phyloP scores from a whole-genome alignment of 225 moss, liverwort and hornwort genomes.

The Sphagnum tenellum region DNA sequence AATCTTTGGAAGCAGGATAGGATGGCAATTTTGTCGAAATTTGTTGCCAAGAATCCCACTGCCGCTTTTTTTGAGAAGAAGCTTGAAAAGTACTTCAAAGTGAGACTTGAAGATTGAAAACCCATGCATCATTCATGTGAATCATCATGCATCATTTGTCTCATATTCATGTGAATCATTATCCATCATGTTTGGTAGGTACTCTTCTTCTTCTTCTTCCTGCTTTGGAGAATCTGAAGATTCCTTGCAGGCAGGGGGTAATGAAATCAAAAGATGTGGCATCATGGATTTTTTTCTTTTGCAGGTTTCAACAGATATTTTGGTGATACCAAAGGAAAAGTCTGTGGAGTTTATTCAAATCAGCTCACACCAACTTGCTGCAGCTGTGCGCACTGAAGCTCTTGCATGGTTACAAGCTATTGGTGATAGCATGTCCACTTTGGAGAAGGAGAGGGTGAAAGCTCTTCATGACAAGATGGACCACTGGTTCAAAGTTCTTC shows the following conservation, averaged over 20 bases:
- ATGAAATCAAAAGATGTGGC: too few relatives aligned
- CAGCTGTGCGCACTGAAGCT: slow-evolving; percentile 51
- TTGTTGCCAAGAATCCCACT: slow-evolving; percentile 37
- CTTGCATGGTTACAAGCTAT: slow-evolving; percentile 54
- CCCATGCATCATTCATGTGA: too few relatives aligned
- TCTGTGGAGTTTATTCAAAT: slow-evolving; percentile 67
- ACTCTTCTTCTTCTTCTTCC: too few relatives aligned
- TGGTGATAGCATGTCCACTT: slow-evolving; percentile 45
- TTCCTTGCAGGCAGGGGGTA: too few relatives aligned
- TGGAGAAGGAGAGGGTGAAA: slow-evolving; percentile 46
- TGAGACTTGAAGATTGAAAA: slow-evolving; percentile 1
- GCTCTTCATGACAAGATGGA: slow-evolving; percentile 42
- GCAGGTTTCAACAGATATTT: slow-evolving; percentile 58
- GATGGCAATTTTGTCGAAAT: slow-evolving; percentile 42
- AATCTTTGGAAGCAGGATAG: slow-evolving; percentile 83
- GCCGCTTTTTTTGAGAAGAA: slow-evolving; percentile 64
- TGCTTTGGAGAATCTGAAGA: too few relatives aligned
- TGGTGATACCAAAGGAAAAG: slow-evolving; percentile 48
- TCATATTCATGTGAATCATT: too few relatives aligned
- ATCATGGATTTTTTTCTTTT: too few relatives aligned
- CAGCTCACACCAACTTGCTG: slow-evolving; percentile 66
- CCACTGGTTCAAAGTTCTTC: slow-evolving; percentile 36
- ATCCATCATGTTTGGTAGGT: too few relatives aligned
- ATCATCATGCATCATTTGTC: too few relatives aligned
- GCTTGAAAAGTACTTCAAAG: slow-evolving; percentile 73